Percentiles rank a stretch among this genome's conserved stretches.
Conservation (phyloP, 495 filamentous ascomycete genomes). For the Trichoderma orchidacearum region DNA sequence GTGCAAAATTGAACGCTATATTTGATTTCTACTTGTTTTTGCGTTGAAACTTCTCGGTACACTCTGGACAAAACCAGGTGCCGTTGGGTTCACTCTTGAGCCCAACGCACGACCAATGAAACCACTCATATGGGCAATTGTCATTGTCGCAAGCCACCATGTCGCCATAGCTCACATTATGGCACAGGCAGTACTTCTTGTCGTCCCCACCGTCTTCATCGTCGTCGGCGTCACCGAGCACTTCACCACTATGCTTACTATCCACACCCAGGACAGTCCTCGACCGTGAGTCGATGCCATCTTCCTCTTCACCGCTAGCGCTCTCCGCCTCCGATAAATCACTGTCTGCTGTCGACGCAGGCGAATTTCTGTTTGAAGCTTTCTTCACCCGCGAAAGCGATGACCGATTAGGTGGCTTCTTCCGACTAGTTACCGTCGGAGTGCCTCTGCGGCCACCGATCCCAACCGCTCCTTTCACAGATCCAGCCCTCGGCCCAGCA, state of each 20-base stretch:
- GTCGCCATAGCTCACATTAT: slow-evolving; percentile 84
- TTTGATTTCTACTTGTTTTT: slow-evolving; percentile 29
- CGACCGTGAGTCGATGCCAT: neutral
- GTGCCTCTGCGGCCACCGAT: slow-evolving; percentile 44
- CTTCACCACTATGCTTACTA: slow-evolving; percentile 27
- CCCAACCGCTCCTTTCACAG: slow-evolving; percentile 29
- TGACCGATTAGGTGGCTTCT: slow-evolving; percentile 35
- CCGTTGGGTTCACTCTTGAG: slow-evolving; percentile 79
- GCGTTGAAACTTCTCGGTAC: slow-evolving; percentile 37
- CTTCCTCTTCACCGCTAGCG: slow-evolving; percentile 31
- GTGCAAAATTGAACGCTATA: slow-evolving; percentile 6
- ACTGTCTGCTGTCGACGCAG: slow-evolving; percentile 40
- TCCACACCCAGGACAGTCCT: neutral
- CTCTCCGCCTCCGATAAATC: slow-evolving; percentile 57
- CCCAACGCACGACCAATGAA: slow-evolving; percentile 93
- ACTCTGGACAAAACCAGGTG: slow-evolving; percentile 85
- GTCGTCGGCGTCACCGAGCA: slow-evolving; percentile 50
- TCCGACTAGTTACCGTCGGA: slow-evolving; percentile 38
- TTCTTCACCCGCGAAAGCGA: slow-evolving; percentile 38
- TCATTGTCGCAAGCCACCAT: slow-evolving; percentile 99
- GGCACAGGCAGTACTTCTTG: slow-evolving; percentile 83
- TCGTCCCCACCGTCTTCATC: slow-evolving; percentile 83
- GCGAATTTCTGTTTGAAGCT: slow-evolving; percentile 42
- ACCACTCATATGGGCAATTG: slow-evolving; percentile 89
- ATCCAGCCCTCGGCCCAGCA: slow-evolving; percentile 45